Percentiles rank a stretch among this genome's conserved stretches.
phyloP scores from a whole-genome alignment of 2,329 filamentous ascomycete species.

The Ambrosiella cleistominuta region DNA sequence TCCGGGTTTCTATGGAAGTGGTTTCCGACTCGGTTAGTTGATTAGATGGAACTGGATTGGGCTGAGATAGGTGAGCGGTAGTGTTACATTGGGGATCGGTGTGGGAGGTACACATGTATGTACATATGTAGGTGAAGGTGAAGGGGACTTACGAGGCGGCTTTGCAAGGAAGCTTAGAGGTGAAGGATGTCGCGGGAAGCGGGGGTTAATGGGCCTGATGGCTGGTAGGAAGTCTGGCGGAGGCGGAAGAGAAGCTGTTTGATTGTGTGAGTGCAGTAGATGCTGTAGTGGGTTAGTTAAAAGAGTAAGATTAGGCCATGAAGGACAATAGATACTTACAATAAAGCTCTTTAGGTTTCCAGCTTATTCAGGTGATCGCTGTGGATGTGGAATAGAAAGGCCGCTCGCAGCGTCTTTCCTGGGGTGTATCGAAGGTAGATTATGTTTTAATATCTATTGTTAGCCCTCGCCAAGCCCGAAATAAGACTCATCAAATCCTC shows the following conservation, averaged over 20 bases:
- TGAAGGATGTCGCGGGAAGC: conserved; percentile 57
- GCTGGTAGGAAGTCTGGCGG: conserved; percentile 57
- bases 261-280: conserved; percentile 80
- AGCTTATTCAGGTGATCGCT: conserved; percentile 76
- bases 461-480: too few relatives aligned
- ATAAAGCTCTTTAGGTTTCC: conserved; percentile 57
- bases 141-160: conserved; percentile 27
- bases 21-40: conserved; percentile 33
- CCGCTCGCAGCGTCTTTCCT: conserved; percentile 49
- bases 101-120: too few relatives aligned
- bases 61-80: too few relatives aligned
- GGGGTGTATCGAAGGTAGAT: conserved; percentile 18
- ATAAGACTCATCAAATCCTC: too few relatives aligned
- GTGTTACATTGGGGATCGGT: too few relatives aligned
- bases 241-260: conserved; percentile 63
- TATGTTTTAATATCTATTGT: neutral
- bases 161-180: conserved; percentile 60
- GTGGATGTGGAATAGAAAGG: conserved; percentile 83
- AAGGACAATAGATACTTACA: conserved; percentile 26
- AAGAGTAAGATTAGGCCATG: too few relatives aligned
- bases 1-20: conserved; percentile 72
- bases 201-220: conserved; percentile 59
- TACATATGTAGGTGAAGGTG: too few relatives aligned
- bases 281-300: conserved; percentile 22
- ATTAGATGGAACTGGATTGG: neutral